These are phyloP conservation scores for Austroboletus niveus DNA, from an alignment of 1,284 basidiomycete species.

Conservation along the genomic window DNA sequence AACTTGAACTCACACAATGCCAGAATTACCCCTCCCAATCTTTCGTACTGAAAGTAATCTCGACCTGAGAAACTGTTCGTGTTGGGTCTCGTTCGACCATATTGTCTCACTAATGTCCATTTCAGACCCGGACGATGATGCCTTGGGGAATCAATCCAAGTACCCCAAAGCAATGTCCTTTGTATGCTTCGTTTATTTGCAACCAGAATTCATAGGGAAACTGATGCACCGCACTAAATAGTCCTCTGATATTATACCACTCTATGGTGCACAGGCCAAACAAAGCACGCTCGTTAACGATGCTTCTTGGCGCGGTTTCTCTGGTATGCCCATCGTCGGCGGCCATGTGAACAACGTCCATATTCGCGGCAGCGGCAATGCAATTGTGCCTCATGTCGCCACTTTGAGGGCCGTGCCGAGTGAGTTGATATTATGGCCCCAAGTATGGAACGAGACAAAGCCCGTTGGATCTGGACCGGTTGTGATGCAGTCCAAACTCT, in stretches of 20 bases:
- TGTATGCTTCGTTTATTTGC: background rate
- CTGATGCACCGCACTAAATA: background rate
- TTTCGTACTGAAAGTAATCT: no score
- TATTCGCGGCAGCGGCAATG: constrained; percentile 9
- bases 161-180: constrained; percentile 12
- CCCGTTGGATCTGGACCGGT: constrained; percentile 1
- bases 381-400: constrained; percentile 2
- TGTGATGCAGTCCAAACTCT: background rate
- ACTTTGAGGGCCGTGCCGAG: constrained; percentile 8
- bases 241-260: constrained; percentile 15
- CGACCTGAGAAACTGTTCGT: constrained; percentile 7
- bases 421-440: constrained; percentile 14
- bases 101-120: background rate
- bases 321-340: constrained; percentile 11
- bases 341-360: constrained; percentile 12
- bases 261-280: constrained; percentile 4
- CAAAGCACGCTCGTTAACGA: background rate
- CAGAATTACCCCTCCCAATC: no score
- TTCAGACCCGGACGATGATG: constrained; percentile 13
- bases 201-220: background rate
- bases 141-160: background rate
- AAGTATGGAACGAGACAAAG: constrained; percentile 2
- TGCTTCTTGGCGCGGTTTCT: constrained; percentile 11
- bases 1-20: no score
- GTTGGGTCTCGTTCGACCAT: background rate